A percentile compares a stretch with the other conserved stretches of the same genome.
Evolutionary conservation across 1,139 yeast species (phyloP).

Genomic region (Yamadazyma oceani): DNA sequence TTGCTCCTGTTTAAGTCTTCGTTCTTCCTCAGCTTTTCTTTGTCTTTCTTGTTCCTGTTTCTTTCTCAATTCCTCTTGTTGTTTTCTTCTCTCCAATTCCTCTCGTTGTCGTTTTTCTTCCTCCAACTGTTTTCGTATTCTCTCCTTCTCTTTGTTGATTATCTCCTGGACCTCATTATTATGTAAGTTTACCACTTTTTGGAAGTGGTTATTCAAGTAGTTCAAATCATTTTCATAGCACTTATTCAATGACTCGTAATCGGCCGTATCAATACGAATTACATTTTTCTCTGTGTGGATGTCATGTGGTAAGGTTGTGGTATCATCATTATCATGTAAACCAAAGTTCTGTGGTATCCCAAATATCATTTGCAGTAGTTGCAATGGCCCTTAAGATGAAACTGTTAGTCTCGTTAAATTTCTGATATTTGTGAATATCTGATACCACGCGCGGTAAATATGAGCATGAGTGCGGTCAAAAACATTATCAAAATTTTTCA

Average conservation of each 20-base stretch:
- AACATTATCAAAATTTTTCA: constrained; percentile 10
- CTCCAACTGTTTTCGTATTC: constrained; percentile 17
- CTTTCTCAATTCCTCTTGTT: constrained; percentile 16
- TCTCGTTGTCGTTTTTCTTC: constrained; percentile 16
- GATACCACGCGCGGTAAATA: constrained; percentile 1
- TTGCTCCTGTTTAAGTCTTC: constrained; percentile 15
- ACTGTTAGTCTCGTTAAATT: not conserved
- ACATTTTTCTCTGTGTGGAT: not conserved
- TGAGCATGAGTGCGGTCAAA: not conserved
- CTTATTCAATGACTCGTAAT: constrained; percentile 6
- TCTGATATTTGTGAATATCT: not conserved
- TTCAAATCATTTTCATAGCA: constrained; percentile 8
- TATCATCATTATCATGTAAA: constrained; percentile 13
- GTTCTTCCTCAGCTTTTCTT: constrained; percentile 9
- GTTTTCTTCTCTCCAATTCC: constrained; percentile 11
- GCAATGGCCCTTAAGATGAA: not conserved
- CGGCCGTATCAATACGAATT: constrained; percentile 4
- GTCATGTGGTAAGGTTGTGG: not conserved
- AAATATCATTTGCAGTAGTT: constrained; percentile 21
- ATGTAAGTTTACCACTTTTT: constrained; percentile 16
- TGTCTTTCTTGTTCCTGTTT: constrained; percentile 14
- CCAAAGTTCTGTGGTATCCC: constrained; percentile 28
- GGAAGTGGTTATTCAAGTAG: constrained; percentile 8
- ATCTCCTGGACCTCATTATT: constrained; percentile 18
- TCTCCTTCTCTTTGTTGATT: constrained; percentile 19